phyloP scores from a whole-genome alignment of 225 moss, liverwort and hornwort species.

The Thuidium tamariscinum region DNA sequence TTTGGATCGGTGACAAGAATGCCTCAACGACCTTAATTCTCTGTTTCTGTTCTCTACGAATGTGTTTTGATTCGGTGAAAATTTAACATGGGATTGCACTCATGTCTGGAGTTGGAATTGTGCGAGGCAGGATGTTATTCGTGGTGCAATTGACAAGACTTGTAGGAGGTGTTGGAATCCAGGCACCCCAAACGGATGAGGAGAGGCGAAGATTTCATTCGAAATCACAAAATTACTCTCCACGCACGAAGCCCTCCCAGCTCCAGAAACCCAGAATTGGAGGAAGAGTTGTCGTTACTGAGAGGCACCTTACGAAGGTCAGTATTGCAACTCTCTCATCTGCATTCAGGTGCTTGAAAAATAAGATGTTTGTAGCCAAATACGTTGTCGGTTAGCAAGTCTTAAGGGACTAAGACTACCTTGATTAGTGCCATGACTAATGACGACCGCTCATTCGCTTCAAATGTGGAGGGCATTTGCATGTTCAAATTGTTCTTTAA shows the following conservation, averaged over 20 bases:
- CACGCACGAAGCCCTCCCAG: not conserved
- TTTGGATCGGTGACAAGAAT: not conserved
- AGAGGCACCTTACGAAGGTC: constrained; percentile 19
- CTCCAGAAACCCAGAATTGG: constrained; percentile 3
- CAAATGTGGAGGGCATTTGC: not conserved
- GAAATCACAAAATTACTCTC: constrained; percentile 7
- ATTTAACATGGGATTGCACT: not conserved
- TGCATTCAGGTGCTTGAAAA: not conserved
- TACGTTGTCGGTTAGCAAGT: not conserved
- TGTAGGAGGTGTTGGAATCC: constrained; percentile 1
- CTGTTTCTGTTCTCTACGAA: not conserved
- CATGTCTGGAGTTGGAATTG: not conserved
- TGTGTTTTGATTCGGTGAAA: not conserved
- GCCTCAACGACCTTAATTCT: not conserved
- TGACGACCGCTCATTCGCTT: not conserved
- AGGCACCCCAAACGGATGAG: constrained; percentile 25
- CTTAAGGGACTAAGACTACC: not conserved
- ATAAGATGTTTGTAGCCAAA: not conserved
- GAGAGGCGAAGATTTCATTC: constrained; percentile 13
- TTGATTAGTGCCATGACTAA: not conserved
- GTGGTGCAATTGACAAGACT: not conserved
- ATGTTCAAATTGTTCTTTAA: not conserved
- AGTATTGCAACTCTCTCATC: not conserved
- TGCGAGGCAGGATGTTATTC: constrained; percentile 11
- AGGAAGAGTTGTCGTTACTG: constrained; percentile 25